Evolutionary conservation across 371 early-diverging fungal genomes (phyloP).

Genomic region (Apophysomyces trapeziformis): DNA sequence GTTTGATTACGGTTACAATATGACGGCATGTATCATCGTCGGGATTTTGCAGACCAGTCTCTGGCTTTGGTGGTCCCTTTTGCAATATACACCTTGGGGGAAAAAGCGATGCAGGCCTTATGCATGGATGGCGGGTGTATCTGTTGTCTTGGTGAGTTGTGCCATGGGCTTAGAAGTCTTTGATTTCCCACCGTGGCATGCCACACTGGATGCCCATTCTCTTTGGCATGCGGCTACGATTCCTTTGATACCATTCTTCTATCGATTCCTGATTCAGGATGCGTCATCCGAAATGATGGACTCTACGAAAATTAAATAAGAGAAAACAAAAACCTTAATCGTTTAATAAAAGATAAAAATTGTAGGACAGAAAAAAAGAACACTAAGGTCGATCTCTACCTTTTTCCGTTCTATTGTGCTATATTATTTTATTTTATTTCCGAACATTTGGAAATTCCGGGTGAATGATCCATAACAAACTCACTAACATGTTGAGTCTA

Average conservation of each 20-base stretch:
- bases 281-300: conserved; percentile 55
- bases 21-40: conserved; percentile 78
- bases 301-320: too few relatives aligned
- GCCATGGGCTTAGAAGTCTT: conserved; percentile 91
- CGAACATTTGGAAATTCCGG: too few relatives aligned
- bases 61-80: conserved; percentile 69
- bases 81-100: conserved; percentile 25
- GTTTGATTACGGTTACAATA: conserved; percentile 96
- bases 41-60: conserved; percentile 73
- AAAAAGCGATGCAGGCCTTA: neutral
- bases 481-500: too few relatives aligned
- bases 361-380: too few relatives aligned
- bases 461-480: too few relatives aligned
- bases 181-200: conserved; percentile 89
- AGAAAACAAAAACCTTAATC: neutral
- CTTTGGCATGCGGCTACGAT: conserved; percentile 96
- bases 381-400: too few relatives aligned
- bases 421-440: too few relatives aligned
- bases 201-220: conserved; percentile 90
- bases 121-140: conserved; percentile 13
- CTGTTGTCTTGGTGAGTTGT: conserved; percentile 61
- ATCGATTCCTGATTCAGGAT: conserved; percentile 81
- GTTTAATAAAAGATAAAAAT: neutral
- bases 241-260: conserved; percentile 79
- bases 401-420: too few relatives aligned